Evolutionary conservation across 2,329 filamentous ascomycete species (phyloP), one percentile per base, ranked within the genome.

Genomic region (Parascedosporium putredinis): DNA sequence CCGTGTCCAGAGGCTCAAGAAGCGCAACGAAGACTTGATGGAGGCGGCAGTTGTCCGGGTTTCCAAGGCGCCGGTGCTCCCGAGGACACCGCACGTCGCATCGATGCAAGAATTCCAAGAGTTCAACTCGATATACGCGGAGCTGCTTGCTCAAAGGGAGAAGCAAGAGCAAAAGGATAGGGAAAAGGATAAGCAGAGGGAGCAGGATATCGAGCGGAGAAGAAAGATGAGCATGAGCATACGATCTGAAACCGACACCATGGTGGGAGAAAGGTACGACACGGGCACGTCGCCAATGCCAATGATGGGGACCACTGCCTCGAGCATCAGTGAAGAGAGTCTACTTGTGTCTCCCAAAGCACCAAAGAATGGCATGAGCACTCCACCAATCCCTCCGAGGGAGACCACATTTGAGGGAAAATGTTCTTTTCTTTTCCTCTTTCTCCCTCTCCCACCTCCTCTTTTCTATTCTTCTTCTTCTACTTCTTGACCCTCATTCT

Each of bases 1-100:
- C 22, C 53, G 56, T 48, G 59, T 60, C 50, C 56, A 53, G 44
- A 31, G 43, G 0, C 56, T 60, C 1, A 52, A 56, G 44, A 43
- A 33, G 42, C 29, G 47, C 8, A 49, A 49, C 36, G 47, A 27
- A 24, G 47, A 49, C 34, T 24, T 49, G 12, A n/a, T 42, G n/a
- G 29, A 29, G 6, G 10, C 27, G 18, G 47, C 24, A 3, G 24
- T 24, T 14, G n/a, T 42, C 18, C 18, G 24, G 23, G 34, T 25
- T n/a, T 42, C 34, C 24, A 29, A 16, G 36, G 47, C 47, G 10
- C 47, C 47, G 9, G 36, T 49, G 36, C 47, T 49, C 16, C 47
- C 47, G 34, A 29, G 29, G 3, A 49, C 47, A 24, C 47, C 47
- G 8, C 34, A 49, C 9, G 47, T 49, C 9, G 34, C 23, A 9